Conservation (phyloP, 768 basidiomycete species). For the Mycena vitilis region DNA sequence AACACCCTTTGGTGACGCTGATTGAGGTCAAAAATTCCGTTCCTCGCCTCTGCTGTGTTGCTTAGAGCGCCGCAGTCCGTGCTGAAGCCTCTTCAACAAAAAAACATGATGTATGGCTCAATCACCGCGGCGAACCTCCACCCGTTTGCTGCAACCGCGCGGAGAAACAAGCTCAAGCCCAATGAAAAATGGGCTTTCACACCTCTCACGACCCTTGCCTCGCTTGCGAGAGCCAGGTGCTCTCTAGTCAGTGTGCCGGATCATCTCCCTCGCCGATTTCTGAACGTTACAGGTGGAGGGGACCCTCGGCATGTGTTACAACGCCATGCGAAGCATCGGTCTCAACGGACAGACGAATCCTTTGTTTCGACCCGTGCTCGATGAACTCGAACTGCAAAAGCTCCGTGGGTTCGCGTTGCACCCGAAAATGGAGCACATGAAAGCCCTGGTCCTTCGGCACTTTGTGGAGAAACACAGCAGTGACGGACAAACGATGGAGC, state of each 20-base stretch:
- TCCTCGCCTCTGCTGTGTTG: slow-evolving; percentile 1
- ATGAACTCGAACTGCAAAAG: slow-evolving; percentile 72
- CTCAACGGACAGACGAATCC: slow-evolving; percentile 57
- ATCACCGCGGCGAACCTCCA: slow-evolving; percentile 73
- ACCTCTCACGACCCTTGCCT: slow-evolving; percentile 61
- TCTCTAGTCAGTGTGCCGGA: slow-evolving; percentile 73
- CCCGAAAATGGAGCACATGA: slow-evolving; percentile 93
- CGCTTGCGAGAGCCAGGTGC: slow-evolving; percentile 84
- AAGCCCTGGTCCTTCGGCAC: slow-evolving; percentile 79
- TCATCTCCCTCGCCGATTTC: slow-evolving; percentile 13
- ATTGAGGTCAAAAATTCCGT: slow-evolving; percentile 74
- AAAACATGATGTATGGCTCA: slow-evolving; percentile 58
- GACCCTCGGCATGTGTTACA: slow-evolving; percentile 83
- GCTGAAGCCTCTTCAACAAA: slow-evolving; percentile 50
- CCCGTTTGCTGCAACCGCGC: slow-evolving; percentile 65
- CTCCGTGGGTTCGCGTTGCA: slow-evolving; percentile 72
- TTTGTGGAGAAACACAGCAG: slow-evolving; percentile 70
- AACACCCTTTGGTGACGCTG: slow-evolving; percentile 72
- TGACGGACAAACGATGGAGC: slow-evolving; percentile 54
- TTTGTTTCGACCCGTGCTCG: slow-evolving; percentile 72
- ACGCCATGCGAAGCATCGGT: slow-evolving; percentile 63
- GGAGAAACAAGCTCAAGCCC: slow-evolving; percentile 50
- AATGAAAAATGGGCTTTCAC: slow-evolving; percentile 62
- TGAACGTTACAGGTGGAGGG: slow-evolving; percentile 74
- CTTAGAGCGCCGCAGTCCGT: slow-evolving; percentile 39